Evolutionary conservation across 169 alveolate species (phyloP).

Genomic region (Eimeria praecox): DNA sequence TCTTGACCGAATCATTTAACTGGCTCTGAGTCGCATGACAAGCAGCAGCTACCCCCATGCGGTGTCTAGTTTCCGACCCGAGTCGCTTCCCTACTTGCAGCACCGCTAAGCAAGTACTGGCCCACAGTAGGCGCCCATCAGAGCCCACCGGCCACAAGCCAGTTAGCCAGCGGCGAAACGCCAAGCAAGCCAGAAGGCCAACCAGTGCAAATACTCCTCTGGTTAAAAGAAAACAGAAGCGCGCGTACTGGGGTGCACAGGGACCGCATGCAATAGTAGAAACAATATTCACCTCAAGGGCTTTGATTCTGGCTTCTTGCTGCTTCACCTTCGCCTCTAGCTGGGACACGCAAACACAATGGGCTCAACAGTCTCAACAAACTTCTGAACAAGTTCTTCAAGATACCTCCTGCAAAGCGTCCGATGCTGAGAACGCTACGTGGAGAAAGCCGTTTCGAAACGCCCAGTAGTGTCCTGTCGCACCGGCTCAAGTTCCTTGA

Average conservation of each 20-base stretch:
- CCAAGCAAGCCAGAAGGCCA: neutral
- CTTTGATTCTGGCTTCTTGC: slow-evolving; percentile 52
- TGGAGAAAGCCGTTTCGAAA: neutral
- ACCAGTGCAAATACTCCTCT: neutral
- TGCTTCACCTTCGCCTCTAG: slow-evolving; percentile 68
- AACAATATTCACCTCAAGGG: slow-evolving; percentile 29
- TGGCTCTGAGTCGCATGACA: slow-evolving; percentile 42
- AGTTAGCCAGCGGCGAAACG: neutral
- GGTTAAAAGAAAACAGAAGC: neutral
- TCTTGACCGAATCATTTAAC: neutral
- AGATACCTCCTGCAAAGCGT: neutral
- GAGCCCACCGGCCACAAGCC: neutral
- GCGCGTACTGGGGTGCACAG: neutral
- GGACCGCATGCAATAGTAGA: neutral
- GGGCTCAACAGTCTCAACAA: neutral
- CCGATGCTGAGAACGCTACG: neutral
- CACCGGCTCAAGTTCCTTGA: slow-evolving; percentile 67
- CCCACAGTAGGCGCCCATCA: neutral
- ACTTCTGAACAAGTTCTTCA: neutral
- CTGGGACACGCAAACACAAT: slow-evolving; percentile 6
- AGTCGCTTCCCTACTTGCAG: neutral
- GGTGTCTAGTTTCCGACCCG: neutral
- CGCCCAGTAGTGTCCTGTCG: neutral
- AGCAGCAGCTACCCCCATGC: neutral
- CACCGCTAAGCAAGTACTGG: neutral